These are phyloP conservation scores for Lenzites betulinus DNA, from an alignment of 768 basidiomycete species.

Conservation along the genomic window DNA sequence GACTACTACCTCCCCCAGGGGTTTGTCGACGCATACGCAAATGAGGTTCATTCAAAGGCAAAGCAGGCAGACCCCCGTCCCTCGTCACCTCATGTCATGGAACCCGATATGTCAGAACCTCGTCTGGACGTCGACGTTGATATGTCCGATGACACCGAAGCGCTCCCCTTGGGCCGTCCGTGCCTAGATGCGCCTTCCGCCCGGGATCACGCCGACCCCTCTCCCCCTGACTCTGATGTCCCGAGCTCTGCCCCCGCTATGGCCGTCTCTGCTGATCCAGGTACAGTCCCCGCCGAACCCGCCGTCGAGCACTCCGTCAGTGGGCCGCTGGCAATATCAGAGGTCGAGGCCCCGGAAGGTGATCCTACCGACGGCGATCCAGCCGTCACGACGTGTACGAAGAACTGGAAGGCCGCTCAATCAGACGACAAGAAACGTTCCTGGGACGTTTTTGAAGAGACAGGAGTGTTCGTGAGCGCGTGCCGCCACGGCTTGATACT, in stretches of 20 bases:
- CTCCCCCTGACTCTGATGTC: no score
- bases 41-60: conserved; percentile 33
- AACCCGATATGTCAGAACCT: no score
- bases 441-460: conserved; percentile 39
- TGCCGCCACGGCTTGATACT: conserved; percentile 24
- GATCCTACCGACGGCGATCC: conserved; percentile 16
- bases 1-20: conserved; percentile 30
- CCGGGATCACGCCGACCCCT: no score
- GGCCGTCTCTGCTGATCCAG: no score
- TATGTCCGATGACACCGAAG: no score
- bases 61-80: neutral
- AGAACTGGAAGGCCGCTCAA: conserved; percentile 36
- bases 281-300: neutral
- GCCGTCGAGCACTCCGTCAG: neutral
- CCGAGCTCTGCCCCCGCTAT: no score
- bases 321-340: neutral
- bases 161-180: no score
- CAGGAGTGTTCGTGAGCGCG: conserved; percentile 37
- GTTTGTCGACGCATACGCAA: conserved; percentile 34
- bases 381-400: conserved; percentile 23
- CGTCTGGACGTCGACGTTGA: no score
- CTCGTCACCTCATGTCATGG: conserved; percentile 14
- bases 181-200: no score
- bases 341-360: no score
- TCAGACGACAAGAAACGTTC: conserved; percentile 34